These are phyloP conservation scores for Chaetomiaceae sp. DNA, from an alignment of 2,329 filamentous ascomycete species.

Conservation along the genomic window DNA sequence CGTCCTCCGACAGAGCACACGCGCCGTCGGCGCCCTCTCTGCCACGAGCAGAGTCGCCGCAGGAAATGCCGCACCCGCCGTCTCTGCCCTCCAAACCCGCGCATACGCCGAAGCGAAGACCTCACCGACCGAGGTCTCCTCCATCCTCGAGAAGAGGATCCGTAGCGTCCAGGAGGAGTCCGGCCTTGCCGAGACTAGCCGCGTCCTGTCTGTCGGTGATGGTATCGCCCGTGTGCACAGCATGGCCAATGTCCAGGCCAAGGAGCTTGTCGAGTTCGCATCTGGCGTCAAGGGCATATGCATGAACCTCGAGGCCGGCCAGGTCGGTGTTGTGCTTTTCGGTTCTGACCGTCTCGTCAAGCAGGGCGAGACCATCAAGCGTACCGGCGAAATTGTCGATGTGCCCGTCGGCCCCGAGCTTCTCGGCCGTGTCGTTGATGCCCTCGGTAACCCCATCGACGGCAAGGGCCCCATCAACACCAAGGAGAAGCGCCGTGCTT, in stretches of 20 bases:
- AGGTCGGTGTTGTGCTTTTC: slow-evolving; percentile 99
- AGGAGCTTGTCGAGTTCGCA: slow-evolving; percentile 99
- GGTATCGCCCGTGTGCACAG: slow-evolving; percentile 99
- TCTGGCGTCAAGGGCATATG: slow-evolving; percentile 99
- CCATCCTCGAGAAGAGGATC: slow-evolving; percentile 98
- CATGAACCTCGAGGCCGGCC: slow-evolving; percentile 99
- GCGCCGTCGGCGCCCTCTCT: slow-evolving; percentile 91
- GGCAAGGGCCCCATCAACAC: slow-evolving; percentile 97
- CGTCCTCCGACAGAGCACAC: slow-evolving; percentile 94
- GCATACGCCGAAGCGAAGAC: slow-evolving; percentile 95
- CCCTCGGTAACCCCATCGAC: slow-evolving; percentile 98
- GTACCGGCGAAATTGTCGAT: slow-evolving; percentile 99
- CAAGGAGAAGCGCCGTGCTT: slow-evolving; percentile 88
- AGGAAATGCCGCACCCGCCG: slow-evolving; percentile 80
- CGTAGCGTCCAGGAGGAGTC: slow-evolving; percentile 97
- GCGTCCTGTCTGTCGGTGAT: slow-evolving; percentile 98
- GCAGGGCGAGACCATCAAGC: slow-evolving; percentile 99
- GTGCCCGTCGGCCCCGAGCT: slow-evolving; percentile 89
- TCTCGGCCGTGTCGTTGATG: slow-evolving; percentile 97
- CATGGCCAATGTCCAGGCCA: slow-evolving; percentile 99
- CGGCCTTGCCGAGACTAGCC: slow-evolving; percentile 94
- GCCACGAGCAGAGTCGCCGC: slow-evolving; percentile 84
- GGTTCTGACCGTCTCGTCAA: slow-evolving; percentile 99
- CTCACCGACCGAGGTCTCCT: slow-evolving; percentile 94
- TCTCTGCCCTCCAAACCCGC: slow-evolving; percentile 67